A percentile compares a stretch with the other conserved stretches of the same genome.
Conservation (phyloP, 2,329 filamentous ascomycete genomes). For the Drechslera avenae region DNA sequence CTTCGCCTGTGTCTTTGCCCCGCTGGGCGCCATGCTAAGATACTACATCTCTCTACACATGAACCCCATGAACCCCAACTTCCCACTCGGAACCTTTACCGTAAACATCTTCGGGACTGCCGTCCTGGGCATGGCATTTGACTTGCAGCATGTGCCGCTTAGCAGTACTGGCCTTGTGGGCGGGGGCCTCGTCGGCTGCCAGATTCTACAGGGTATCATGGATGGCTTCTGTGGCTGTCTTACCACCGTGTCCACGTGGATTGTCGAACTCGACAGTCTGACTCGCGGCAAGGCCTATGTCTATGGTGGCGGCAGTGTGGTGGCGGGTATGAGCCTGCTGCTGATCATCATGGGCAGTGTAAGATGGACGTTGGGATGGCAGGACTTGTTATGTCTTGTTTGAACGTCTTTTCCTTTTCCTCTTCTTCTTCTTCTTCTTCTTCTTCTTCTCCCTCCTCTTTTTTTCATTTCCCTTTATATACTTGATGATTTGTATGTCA, state of each 20-base stretch:
- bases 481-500: too few relatives aligned
- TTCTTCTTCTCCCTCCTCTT: too few relatives aligned
- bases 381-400: background rate
- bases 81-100: constrained; percentile 84
- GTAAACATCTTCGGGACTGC: constrained; percentile 80
- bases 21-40: constrained; percentile 74
- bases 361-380: constrained; percentile 65
- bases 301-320: constrained; percentile 69
- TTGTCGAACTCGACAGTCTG: constrained; percentile 51
- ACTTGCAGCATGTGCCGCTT: constrained; percentile 70
- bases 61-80: constrained; percentile 69
- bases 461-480: too few relatives aligned
- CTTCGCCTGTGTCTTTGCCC: constrained; percentile 82
- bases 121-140: constrained; percentile 76
- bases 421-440: too few relatives aligned
- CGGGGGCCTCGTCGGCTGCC: constrained; percentile 50
- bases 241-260: constrained; percentile 57
- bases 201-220: constrained; percentile 54
- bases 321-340: constrained; percentile 62
- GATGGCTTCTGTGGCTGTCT: constrained; percentile 57
- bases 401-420: too few relatives aligned
- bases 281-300: constrained; percentile 64
- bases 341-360: constrained; percentile 76
- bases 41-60: constrained; percentile 74
- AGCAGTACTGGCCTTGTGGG: constrained; percentile 52